A percentile compares a stretch with the other conserved stretches of the same genome.
Evolutionary conservation across 805 yeast species (phyloP).

Genomic region (Wickerhamomyces queroliae): DNA sequence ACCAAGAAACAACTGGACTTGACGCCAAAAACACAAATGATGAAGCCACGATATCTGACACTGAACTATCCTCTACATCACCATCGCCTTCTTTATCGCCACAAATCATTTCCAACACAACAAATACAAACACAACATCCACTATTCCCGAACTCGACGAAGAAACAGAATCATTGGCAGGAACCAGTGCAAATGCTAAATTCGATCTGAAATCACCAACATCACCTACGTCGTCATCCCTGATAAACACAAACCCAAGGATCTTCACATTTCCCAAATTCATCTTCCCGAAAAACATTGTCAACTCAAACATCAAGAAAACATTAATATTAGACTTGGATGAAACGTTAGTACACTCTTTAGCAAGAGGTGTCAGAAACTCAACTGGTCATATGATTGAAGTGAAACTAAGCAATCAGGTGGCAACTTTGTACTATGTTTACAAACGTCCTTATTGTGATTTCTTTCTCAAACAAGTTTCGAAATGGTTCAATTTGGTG

Average conservation of each 20-base stretch:
- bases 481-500: constrained; percentile 83
- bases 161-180: constrained; percentile 11
- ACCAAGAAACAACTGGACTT: constrained; percentile 2
- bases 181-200: constrained; percentile 3
- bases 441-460: constrained; percentile 92
- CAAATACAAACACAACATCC: constrained; percentile 5
- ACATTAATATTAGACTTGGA: constrained; percentile 80
- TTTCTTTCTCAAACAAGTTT: constrained; percentile 68
- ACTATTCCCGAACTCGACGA: constrained; percentile 21
- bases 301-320: constrained; percentile 40
- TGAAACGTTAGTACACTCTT: constrained; percentile 66
- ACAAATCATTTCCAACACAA: not conserved
- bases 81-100: not conserved
- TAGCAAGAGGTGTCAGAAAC: constrained; percentile 50
- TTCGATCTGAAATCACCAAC: constrained; percentile 19
- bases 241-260: constrained; percentile 14
- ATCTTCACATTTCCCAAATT: constrained; percentile 29
- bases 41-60: not conserved
- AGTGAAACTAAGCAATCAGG: constrained; percentile 59
- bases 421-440: constrained; percentile 81
- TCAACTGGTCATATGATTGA: constrained; percentile 69
- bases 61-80: not conserved
- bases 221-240: too few species aligned
- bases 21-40: not conserved
- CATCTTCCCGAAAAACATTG: constrained; percentile 36